Base-by-base conservation (phyloP, 768 basidiomycete species). In the Amanita thiersii region DNA sequence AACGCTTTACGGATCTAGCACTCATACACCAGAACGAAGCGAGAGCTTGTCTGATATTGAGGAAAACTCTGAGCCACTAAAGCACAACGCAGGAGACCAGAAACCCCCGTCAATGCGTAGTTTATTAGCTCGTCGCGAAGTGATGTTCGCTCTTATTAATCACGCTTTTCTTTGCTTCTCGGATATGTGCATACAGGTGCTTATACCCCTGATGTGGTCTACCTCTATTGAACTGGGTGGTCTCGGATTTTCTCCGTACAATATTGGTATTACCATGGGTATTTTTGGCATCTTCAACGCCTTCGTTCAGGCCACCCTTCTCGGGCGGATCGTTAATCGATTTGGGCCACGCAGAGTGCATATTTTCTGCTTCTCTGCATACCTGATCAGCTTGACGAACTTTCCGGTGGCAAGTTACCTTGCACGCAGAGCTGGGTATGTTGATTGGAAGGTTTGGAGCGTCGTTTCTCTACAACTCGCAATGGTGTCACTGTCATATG, bases 221-320 rank as follows among this genome's bases (percentile, higher is more conserved):
- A 86, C 81, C 0, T 75, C 84, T 0, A 56, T 75, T 34, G 56
- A 60, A 11, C 62, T 70, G 1, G 84, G 85, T 17, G 84, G 85
- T 1, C 70, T 86, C 3, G 82, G 82, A 3, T 62, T 87, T 29
- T 59, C 68, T 17, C 79, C 86, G 0, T 69, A 72, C 30, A 52
- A 56, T 4, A 87, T 87, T 26, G 85, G 85, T 4, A 57, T 63
- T 20, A 72, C 79, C 42, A 68, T 80, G 46, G 67, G 72, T n/a
- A 44, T 56, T 3, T 70, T 63, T 45, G 79, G 79, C 0, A 48
- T 78, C 18, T 43, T 68, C 38, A 82, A 77, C 43, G 73, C 77
- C 3, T 7, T 72, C 24, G 56, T 78, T 47, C 79, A 82, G 51
- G 50, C 75, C 12, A 57, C 69, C 42, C 63, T 72, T 52, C 72